These are phyloP conservation scores for Exophiala bonariae DNA, from an alignment of 2,329 filamentous ascomycete species.

Conservation along the genomic window DNA sequence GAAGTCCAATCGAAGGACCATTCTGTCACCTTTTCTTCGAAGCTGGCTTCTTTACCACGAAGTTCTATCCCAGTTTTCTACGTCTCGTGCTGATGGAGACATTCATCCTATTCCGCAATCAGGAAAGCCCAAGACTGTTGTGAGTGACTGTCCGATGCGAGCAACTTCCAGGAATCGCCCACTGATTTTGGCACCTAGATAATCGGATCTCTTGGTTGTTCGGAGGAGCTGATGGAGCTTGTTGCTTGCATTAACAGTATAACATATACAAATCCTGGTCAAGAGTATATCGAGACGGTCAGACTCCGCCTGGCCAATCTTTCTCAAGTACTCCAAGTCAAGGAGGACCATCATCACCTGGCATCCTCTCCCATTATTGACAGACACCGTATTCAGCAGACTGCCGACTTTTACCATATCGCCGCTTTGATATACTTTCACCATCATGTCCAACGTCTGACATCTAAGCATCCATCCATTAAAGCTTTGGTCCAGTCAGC, in stretches of 20 bases:
- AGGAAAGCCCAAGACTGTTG: background rate
- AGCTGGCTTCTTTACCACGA: slow-evolving; percentile 6
- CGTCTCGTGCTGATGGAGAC: background rate
- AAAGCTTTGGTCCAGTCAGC: background rate
- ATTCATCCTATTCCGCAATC: background rate
- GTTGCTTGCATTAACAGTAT: slow-evolving; percentile 2
- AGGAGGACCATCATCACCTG: background rate
- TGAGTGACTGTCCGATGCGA: background rate
- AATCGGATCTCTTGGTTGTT: slow-evolving; percentile 8
- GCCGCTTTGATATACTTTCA: slow-evolving; percentile 8
- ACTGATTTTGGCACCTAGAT: background rate
- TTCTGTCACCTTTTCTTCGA: slow-evolving; percentile 1
- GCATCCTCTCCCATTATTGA: background rate
- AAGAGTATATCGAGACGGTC: background rate
- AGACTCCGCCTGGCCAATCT: slow-evolving; percentile 2
- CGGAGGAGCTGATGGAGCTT: slow-evolving; percentile 1
- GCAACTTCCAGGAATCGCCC: background rate
- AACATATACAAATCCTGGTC: background rate
- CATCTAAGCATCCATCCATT: background rate
- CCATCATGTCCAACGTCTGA: background rate
- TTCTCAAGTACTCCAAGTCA: background rate
- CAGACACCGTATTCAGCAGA: background rate
- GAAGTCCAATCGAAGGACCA: background rate
- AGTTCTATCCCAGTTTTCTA: slow-evolving; percentile 4
- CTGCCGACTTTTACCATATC: slow-evolving; percentile 5